Conservation (phyloP, 768 basidiomycete species). For the Kwoniella sp. region DNA sequence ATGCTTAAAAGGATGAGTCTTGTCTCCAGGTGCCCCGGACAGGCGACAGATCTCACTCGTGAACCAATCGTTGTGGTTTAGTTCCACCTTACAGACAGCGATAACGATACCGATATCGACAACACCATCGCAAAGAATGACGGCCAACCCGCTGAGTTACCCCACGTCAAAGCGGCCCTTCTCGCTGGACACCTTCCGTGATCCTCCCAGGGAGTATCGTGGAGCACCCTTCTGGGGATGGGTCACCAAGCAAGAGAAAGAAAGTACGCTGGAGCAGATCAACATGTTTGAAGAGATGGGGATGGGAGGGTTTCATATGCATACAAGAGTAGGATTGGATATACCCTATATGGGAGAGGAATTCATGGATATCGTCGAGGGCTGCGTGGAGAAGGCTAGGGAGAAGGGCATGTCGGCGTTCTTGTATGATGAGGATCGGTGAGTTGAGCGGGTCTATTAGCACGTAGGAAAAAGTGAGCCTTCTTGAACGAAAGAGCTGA, state of each 20-base stretch:
- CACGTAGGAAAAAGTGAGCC: too few species aligned
- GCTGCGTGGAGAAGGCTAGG: conserved; percentile 33
- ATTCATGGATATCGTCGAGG: conserved; percentile 39
- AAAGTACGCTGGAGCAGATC: conserved; percentile 21
- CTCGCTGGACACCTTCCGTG: conserved; percentile 22
- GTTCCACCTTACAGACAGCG: background rate
- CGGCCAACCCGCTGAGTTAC: conserved; percentile 32
- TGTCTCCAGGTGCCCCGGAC: background rate
- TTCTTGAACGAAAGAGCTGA: too few species aligned
- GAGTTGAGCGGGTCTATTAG: background rate
- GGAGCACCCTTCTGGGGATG: conserved; percentile 44
- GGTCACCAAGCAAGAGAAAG: conserved; percentile 34
- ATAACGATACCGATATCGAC: background rate
- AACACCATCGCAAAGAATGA: background rate
- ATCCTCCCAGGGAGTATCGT: conserved; percentile 38
- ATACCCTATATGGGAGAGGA: conserved; percentile 43
- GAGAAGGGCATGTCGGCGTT: conserved; percentile 43
- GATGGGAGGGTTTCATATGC: conserved; percentile 45
- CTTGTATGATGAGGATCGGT: conserved; percentile 47
- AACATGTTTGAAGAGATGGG: conserved; percentile 37
- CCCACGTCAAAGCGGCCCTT: conserved; percentile 34
- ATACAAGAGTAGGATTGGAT: conserved; percentile 41
- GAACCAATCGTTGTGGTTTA: too few species aligned
- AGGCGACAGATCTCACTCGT: background rate
- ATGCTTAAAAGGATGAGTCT: background rate